Evolutionary conservation across 2,329 filamentous ascomycete genomes (phyloP).

Genomic region (Colletotrichum sidae): DNA sequence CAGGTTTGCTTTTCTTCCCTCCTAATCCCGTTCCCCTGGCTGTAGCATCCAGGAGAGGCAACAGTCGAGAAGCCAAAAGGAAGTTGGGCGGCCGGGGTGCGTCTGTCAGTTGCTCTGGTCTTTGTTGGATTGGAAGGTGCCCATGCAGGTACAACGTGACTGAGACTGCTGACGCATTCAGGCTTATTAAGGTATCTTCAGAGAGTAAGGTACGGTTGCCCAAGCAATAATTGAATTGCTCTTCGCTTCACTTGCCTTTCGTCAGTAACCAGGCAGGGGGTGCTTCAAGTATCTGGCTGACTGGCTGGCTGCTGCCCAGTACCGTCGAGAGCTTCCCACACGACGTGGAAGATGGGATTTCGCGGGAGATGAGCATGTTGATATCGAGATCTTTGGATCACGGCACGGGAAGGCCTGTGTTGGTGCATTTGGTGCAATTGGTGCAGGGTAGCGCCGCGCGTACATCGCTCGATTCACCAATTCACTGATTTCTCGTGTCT

Average conservation of each 20-base stretch:
- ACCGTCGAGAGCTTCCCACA: background rate
- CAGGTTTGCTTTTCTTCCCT: no score
- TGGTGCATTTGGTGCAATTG: no score
- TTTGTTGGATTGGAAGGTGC: slow-evolving; percentile 26
- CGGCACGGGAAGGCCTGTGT: background rate
- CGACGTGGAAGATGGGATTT: background rate
- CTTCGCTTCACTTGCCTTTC: background rate
- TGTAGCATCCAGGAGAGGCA: slow-evolving; percentile 4
- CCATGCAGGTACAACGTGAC: slow-evolving; percentile 33
- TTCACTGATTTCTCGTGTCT: no score
- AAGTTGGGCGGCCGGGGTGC: slow-evolving; percentile 17
- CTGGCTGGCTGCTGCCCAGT: background rate
- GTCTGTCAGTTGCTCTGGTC: slow-evolving; percentile 22
- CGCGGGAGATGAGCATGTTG: background rate
- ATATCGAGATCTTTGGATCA: slow-evolving; percentile 13
- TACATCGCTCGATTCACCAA: no score
- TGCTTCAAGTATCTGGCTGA: background rate
- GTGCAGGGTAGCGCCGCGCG: no score
- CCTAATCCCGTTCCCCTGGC: background rate
- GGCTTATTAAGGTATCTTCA: no score
- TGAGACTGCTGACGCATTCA: no score
- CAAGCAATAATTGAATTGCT: background rate
- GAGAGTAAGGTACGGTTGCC: no score
- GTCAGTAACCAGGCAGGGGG: background rate
- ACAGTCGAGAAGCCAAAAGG: slow-evolving; percentile 15